Percentiles rank a stretch among this genome's conserved stretches.
phyloP scores from a whole-genome alignment of 371 early-diverging fungal species.

The Mucor circinelloides region DNA sequence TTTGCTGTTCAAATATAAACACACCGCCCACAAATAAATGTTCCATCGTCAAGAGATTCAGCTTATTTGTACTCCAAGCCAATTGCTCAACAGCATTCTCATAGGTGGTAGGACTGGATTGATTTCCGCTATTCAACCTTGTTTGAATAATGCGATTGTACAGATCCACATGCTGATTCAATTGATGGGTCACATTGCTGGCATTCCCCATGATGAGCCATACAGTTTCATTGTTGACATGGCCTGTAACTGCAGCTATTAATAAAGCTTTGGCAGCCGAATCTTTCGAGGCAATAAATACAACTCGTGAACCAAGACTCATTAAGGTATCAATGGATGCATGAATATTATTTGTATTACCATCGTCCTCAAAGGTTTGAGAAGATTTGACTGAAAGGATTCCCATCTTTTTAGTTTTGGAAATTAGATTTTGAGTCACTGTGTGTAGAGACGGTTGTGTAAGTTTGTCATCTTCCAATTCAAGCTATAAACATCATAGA shows the following conservation, averaged over 20 bases:
- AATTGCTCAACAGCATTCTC: conserved; percentile 24
- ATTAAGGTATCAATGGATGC: conserved; percentile 12
- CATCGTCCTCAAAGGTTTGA: not conserved
- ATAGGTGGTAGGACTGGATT: conserved; percentile 23
- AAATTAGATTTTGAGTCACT: not conserved
- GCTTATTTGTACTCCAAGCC: conserved; percentile 24
- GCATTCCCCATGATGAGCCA: conserved; percentile 37
- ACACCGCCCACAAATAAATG: conserved; percentile 46
- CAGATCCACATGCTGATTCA: not conserved
- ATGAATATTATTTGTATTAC: conserved; percentile 13
- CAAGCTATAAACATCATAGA: conserved; percentile 18
- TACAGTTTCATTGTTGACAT: conserved; percentile 40
- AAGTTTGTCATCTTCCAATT: conserved; percentile 4
- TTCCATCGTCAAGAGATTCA: conserved; percentile 30
- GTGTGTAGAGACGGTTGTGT: not conserved
- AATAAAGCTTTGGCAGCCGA: conserved; percentile 1
- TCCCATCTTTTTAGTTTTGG: conserved; percentile 1
- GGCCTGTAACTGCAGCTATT: conserved; percentile 37
- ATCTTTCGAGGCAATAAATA: not conserved
- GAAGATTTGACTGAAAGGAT: not conserved
- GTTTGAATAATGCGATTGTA: not conserved
- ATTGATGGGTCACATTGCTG: not conserved
- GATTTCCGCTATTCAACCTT: not conserved
- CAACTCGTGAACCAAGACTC: conserved; percentile 6
- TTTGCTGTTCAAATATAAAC: conserved; percentile 30